Evolutionary conservation across 2,329 filamentous ascomycete species (phyloP).

Genomic region (Paraconiothyrium sp.): DNA sequence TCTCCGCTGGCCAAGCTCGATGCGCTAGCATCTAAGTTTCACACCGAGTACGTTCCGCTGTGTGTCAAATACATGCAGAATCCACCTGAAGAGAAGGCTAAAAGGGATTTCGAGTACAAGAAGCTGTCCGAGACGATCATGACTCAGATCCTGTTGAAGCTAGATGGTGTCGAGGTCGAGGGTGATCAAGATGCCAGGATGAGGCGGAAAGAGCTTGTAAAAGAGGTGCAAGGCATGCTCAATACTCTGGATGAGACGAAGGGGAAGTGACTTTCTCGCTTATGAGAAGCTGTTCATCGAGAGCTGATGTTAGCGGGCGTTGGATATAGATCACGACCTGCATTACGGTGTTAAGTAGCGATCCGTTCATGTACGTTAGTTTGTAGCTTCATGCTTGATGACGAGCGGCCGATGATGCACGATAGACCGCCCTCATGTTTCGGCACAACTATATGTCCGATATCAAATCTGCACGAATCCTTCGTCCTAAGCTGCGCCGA

Average conservation of each 20-base stretch:
- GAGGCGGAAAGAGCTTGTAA: constrained; percentile 77
- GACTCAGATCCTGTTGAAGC: constrained; percentile 78
- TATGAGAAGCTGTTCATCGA: background rate
- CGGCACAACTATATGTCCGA: background rate
- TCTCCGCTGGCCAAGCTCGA: constrained; percentile 68
- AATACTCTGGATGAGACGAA: constrained; percentile 67
- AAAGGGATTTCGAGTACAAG: constrained; percentile 77
- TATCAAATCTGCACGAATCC: background rate
- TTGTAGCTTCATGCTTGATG: background rate
- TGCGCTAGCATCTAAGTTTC: constrained; percentile 72
- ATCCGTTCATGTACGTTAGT: constrained; percentile 8
- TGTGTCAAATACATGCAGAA: constrained; percentile 69
- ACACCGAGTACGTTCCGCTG: constrained; percentile 70
- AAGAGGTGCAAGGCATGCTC: constrained; percentile 73
- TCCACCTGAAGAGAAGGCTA: constrained; percentile 69
- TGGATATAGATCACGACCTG: constrained; percentile 1
- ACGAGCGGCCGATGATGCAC: background rate
- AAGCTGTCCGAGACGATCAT: constrained; percentile 79
- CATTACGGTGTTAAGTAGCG: background rate
- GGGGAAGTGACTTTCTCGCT: constrained; percentile 1
- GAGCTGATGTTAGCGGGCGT: constrained; percentile 10
- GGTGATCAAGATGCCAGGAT: constrained; percentile 72
- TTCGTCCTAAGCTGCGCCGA: background rate
- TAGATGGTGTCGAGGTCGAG: constrained; percentile 79
- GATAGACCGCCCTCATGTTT: background rate